A percentile compares a stretch with the other conserved stretches of the same genome.
Conservation (phyloP, 192 early-diverging fungal genomes). For the Lobosporangium transversale region DNA sequence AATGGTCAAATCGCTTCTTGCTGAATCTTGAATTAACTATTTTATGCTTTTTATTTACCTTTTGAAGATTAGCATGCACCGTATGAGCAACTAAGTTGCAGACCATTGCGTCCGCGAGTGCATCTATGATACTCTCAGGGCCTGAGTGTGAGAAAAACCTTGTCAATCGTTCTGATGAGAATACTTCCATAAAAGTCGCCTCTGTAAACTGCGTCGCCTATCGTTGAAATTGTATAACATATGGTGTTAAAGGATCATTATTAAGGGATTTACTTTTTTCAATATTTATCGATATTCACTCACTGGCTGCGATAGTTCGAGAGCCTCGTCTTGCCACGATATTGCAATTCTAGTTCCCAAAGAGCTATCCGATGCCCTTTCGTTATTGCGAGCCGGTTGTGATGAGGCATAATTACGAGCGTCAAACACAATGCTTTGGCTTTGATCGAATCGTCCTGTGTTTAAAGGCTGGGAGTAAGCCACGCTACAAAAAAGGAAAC, state of each 20-base stretch:
- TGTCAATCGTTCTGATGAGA: constrained; percentile 53
- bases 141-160: constrained; percentile 54
- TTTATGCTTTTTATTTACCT: constrained; percentile 8
- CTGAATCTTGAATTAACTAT: too few species aligned
- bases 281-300: neutral
- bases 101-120: constrained; percentile 43
- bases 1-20: too few species aligned
- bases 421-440: constrained; percentile 31
- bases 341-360: constrained; percentile 43
- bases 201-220: constrained; percentile 46
- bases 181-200: constrained; percentile 50
- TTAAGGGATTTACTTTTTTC: neutral
- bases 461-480: constrained; percentile 48
- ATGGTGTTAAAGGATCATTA: neutral
- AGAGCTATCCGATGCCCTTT: constrained; percentile 46
- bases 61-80: constrained; percentile 39
- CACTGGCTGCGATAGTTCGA: constrained; percentile 43
- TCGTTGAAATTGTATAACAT: neutral
- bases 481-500: constrained; percentile 12
- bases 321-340: constrained; percentile 44
- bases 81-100: constrained; percentile 48
- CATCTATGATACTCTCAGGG: constrained; percentile 41
- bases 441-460: constrained; percentile 33
- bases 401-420: constrained; percentile 35
- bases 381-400: constrained; percentile 45